Evolutionary conservation across 768 basidiomycete genomes (phyloP).

Genomic region (Suillus bovinus): DNA sequence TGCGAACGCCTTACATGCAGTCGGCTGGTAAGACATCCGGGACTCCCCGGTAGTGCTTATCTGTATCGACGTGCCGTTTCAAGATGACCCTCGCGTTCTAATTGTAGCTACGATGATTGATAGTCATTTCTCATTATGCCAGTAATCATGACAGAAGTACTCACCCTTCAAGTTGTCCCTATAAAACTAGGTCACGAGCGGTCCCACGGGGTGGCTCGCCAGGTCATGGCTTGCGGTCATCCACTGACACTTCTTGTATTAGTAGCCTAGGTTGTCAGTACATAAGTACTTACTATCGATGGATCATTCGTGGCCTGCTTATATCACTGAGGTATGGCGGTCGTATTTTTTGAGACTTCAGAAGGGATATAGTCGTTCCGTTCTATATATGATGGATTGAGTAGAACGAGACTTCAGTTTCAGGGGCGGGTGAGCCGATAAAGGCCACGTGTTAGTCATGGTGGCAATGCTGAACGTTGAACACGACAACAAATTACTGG

Average conservation of each 20-base stretch:
- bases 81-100: background rate
- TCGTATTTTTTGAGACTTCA: background rate
- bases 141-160: background rate
- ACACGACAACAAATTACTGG: constrained; percentile 55
- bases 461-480: background rate
- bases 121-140: background rate
- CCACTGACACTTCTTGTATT: background rate
- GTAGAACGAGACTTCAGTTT: background rate
- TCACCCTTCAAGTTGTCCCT: background rate
- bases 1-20: background rate
- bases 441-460: background rate
- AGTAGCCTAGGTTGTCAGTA: background rate
- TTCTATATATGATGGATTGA: background rate
- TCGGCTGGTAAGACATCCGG: background rate
- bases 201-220: background rate
- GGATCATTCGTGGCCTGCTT: background rate
- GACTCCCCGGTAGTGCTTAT: background rate
- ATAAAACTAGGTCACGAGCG: background rate
- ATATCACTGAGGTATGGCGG: background rate
- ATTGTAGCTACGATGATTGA: background rate
- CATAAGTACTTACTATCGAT: background rate
- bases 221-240: background rate
- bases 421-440: background rate
- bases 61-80: too few relatives aligned
- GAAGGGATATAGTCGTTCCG: background rate